Evolutionary conservation across 2,329 filamentous ascomycete species (phyloP).

Genomic region (Aspergillus aculeatus): DNA sequence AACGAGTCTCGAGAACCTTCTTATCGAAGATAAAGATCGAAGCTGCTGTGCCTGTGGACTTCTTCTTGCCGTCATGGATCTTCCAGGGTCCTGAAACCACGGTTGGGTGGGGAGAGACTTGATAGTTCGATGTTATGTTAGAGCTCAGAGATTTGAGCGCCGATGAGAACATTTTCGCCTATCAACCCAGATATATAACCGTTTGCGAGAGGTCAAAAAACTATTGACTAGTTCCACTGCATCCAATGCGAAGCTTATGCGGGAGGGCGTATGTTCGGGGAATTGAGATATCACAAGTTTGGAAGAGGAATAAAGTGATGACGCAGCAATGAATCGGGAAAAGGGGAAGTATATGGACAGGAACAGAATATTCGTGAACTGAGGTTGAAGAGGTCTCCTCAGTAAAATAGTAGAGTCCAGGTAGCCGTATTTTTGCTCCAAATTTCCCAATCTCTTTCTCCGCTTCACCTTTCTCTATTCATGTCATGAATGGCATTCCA

Average conservation of each 20-base stretch:
- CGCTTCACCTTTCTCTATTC: neutral
- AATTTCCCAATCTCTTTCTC: neutral
- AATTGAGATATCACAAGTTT: neutral
- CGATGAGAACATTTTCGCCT: slow-evolving; percentile 77
- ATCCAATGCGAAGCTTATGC: neutral
- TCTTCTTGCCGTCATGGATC: slow-evolving; percentile 96
- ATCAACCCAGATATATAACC: neutral
- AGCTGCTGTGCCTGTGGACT: slow-evolving; percentile 82
- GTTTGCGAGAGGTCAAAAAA: neutral
- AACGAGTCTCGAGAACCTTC: slow-evolving; percentile 73
- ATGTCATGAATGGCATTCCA: neutral
- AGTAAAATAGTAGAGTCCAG: no score
- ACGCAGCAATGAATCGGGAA: neutral
- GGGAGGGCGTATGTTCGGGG: neutral
- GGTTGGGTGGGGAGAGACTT: slow-evolving; percentile 71
- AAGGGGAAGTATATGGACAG: neutral
- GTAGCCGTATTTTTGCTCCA: neutral
- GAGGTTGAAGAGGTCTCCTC: neutral
- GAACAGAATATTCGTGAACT: neutral
- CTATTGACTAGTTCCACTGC: neutral
- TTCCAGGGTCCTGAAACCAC: slow-evolving; percentile 90
- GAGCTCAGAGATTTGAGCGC: slow-evolving; percentile 91
- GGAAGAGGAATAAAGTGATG: neutral
- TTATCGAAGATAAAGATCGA: slow-evolving; percentile 95
- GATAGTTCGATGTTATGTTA: slow-evolving; percentile 91